Base-by-base conservation (phyloP, 495 filamentous ascomycete species). In the Barbatosphaeria neglecta region DNA sequence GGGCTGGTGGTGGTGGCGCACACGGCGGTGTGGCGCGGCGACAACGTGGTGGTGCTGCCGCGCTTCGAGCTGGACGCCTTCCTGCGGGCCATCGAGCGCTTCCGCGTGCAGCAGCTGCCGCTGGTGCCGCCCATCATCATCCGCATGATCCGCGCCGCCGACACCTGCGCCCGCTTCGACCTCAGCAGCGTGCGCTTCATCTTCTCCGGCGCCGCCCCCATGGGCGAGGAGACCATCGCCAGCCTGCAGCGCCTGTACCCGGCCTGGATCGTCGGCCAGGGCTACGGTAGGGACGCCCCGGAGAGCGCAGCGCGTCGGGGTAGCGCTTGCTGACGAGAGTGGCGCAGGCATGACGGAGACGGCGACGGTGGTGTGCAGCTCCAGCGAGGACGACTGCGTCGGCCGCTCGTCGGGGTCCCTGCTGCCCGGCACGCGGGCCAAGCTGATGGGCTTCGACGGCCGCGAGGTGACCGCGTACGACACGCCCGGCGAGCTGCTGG, bases 81-180 rank as follows among this genome's bases (percentile, higher is more conserved):
- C 20, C 67, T 95, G 27, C 59, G 72, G 33, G 69, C 80, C 3
- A 84, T 95, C 37, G 77, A 90, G 53, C 75, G 65, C 19, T 86
- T 79, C 64, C 84, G 84, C 62, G 87, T 94, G 52, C 68, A 71
- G 19, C 67, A 66, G 11, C 66, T 95, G 23, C 84, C 72, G 56
- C 53, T 94, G 80, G 82, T 95, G 1, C 89, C 89, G 41, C 89
- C 89, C 1, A 92, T 95, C 50, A 81, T 94, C 43, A 84, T 94
- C 52, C 74, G 77, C 37, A 80, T 95, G 78, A 63, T 81, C 40
- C 84, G 87, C 45, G 83, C 77, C 58, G 68, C 70, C 22, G 63
- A 77, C 0, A 51, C 73, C 1, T 76, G 82, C 51, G 68, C 76
- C 22, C 79, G 86, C 48, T 90, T 83, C 55, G 82, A 95, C 56